Conservation (phyloP, 2,329 filamentous ascomycete genomes). For the Zymoseptoria ardabiliae region DNA sequence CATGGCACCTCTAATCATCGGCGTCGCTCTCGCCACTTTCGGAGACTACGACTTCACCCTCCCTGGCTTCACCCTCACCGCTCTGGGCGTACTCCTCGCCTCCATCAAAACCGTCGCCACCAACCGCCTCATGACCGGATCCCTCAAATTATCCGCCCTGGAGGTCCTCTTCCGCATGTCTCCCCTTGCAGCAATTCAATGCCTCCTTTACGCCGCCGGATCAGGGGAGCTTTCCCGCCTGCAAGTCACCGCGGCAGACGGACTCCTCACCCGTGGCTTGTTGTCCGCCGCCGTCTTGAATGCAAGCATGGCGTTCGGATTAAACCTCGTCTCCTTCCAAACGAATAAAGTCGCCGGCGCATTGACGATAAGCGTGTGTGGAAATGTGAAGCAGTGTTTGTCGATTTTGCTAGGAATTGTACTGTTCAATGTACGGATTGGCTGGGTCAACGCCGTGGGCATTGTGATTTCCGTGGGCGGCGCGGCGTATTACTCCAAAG, state of each 20-base stretch:
- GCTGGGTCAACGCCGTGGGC: conserved; percentile 43
- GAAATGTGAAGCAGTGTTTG: conserved; percentile 33
- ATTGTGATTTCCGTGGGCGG: conserved; percentile 51
- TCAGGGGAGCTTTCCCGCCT: conserved; percentile 34
- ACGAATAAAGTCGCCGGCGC: conserved; percentile 34
- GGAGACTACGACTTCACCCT: conserved; percentile 57
- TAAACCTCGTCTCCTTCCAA: conserved; percentile 34
- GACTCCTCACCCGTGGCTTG: conserved; percentile 19
- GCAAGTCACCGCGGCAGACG: conserved; percentile 12
- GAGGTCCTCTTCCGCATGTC: conserved; percentile 47
- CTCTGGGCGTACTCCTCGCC: conserved; percentile 33
- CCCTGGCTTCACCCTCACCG: conserved; percentile 36
- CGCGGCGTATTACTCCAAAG: conserved; percentile 52
- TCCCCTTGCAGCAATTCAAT: conserved; percentile 17
- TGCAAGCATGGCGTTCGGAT: conserved; percentile 28
- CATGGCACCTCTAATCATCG: conserved; percentile 53
- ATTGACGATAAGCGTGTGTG: conserved; percentile 31
- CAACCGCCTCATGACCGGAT: conserved; percentile 58
- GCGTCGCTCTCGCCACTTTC: conserved; percentile 53
- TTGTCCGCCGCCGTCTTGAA: conserved; percentile 26
- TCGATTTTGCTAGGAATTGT: conserved; percentile 32
- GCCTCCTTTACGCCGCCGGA: conserved; percentile 15
- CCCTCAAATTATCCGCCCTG: conserved; percentile 50
- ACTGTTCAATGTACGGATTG: conserved; percentile 30
- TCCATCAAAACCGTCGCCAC: conserved; percentile 54